phyloP scores from a whole-genome alignment of 78 protist genomes.

The Protostelium mycophagum region DNA sequence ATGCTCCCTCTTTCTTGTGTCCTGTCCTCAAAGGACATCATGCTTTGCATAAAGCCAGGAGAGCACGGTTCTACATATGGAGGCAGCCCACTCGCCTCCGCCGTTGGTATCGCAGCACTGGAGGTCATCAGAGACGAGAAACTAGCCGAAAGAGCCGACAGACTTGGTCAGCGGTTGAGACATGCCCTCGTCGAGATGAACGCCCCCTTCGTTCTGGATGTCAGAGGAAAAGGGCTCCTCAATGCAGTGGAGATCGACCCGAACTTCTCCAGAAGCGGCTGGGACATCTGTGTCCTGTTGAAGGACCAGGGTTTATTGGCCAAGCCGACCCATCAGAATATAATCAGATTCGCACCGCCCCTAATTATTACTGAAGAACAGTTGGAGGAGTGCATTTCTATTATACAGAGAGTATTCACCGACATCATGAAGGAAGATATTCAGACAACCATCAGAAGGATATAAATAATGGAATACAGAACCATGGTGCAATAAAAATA shows the following conservation, averaged over 20 bases:
- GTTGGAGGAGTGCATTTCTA: conserved; percentile 52
- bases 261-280: conserved; percentile 51
- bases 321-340: conserved; percentile 95
- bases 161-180: conserved; percentile 36
- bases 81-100: conserved; percentile 93
- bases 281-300: conserved; percentile 81
- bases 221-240: conserved; percentile 78
- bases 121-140: conserved; percentile 85
- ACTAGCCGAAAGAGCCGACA: conserved; percentile 66
- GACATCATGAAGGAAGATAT: not conserved
- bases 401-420: conserved; percentile 46
- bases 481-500: too few relatives aligned
- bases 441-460: not conserved
- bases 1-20: conserved; percentile 87
- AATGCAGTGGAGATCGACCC: conserved; percentile 83
- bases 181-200: conserved; percentile 17
- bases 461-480: too few relatives aligned
- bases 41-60: conserved; percentile 86
- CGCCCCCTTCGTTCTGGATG: conserved; percentile 22
- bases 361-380: conserved; percentile 74
- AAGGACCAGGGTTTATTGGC: conserved; percentile 85
- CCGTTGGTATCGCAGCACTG: conserved; percentile 92
- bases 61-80: conserved; percentile 97
- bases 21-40: conserved; percentile 69
- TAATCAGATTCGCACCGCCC: conserved; percentile 95